phyloP scores from a whole-genome alignment of 1,284 basidiomycete genomes.

The Trichosporon asahii region DNA sequence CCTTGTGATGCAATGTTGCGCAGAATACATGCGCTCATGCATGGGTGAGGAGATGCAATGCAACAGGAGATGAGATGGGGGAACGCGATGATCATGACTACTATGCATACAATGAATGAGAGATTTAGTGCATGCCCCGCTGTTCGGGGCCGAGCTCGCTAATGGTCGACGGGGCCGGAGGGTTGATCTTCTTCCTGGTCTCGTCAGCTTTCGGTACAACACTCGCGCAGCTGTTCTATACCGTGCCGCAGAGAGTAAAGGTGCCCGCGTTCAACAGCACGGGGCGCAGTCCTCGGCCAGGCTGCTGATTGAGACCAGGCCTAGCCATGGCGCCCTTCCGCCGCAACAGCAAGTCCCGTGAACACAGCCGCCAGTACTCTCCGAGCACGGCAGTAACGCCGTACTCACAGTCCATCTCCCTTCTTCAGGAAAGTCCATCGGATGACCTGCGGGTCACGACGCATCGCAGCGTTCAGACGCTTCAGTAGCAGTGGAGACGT shows the following conservation, averaged over 20 bases:
- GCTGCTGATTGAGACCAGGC: too few relatives aligned
- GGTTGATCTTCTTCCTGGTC: conserved; percentile 19
- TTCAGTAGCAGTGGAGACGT: conserved; percentile 49
- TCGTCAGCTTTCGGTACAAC: background rate
- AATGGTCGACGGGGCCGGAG: conserved; percentile 18
- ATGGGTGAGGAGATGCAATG: background rate
- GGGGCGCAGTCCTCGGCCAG: too few relatives aligned
- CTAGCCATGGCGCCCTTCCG: too few relatives aligned
- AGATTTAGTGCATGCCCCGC: background rate
- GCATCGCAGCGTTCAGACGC: conserved; percentile 44
- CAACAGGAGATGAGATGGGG: background rate
- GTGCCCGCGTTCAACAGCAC: too few relatives aligned
- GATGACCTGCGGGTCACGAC: conserved; percentile 47
- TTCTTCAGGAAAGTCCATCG: conserved; percentile 30
- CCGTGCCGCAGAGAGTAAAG: background rate
- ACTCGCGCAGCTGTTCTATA: background rate
- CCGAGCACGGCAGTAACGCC: background rate
- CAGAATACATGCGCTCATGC: background rate
- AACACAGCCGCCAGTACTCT: too few relatives aligned
- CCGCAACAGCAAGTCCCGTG: too few relatives aligned
- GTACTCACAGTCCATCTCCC: conserved; percentile 24
- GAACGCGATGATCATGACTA: background rate
- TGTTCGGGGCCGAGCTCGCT: conserved; percentile 9
- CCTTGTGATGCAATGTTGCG: background rate
- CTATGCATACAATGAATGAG: conserved; percentile 8